Evolutionary conservation across 352 stramenopile genomes (phyloP).

Genomic region (Globisporangium middletonii): DNA sequence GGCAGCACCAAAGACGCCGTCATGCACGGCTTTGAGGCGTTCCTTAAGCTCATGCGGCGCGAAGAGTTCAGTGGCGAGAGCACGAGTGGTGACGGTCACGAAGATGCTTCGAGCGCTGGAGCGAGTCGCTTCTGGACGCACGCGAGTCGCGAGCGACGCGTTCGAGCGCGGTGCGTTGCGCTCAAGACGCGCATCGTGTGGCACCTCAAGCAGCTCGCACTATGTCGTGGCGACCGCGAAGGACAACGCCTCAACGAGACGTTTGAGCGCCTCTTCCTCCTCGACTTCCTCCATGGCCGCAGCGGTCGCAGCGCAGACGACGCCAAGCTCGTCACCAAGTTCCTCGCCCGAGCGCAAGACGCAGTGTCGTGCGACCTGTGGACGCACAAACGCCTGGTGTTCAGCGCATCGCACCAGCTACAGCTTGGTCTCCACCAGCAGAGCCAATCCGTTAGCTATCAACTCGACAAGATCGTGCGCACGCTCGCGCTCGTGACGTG

Average conservation of each 20-base stretch:
- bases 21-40: conserved; percentile 1
- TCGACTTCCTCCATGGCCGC: conserved; percentile 9
- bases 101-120: background rate
- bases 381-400: conserved; percentile 3
- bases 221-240: background rate
- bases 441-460: background rate
- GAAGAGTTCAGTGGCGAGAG: background rate
- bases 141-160: conserved; percentile 5
- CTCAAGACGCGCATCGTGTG: conserved; percentile 11
- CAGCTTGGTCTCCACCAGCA: too few relatives aligned
- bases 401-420: background rate
- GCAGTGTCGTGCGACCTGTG: conserved; percentile 5
- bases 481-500: conserved; percentile 25
- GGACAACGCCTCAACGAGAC: conserved; percentile 3
- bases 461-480: conserved; percentile 21
- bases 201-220: conserved; percentile 7
- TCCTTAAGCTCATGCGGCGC: background rate
- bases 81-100: background rate
- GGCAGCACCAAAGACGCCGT: background rate
- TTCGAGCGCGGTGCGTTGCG: conserved; percentile 1
- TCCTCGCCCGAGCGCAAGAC: conserved; percentile 8
- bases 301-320: conserved; percentile 5
- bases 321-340: conserved; percentile 11
- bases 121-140: conserved; percentile 3
- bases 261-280: conserved; percentile 13